These are phyloP conservation scores for Lepidium sativum DNA, from an alignment of 345 rosid species.

Conservation along the genomic window DNA sequence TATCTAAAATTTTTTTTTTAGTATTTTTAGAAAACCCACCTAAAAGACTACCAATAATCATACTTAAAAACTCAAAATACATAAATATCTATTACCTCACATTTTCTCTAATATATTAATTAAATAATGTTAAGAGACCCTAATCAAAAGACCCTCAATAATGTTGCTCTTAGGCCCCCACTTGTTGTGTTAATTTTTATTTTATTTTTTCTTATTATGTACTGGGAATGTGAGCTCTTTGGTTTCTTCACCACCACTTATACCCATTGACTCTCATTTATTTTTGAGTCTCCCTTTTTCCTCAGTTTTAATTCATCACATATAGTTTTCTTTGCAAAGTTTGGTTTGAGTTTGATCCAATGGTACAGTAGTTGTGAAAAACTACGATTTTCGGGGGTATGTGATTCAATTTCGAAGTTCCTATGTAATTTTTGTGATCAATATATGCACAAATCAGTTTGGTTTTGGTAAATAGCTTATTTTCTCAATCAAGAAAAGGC, in stretches of 20 bases:
- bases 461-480: not conserved
- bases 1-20: too few relatives aligned
- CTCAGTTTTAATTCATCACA: not conserved
- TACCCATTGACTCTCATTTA: not conserved
- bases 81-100: too few relatives aligned
- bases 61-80: too few relatives aligned
- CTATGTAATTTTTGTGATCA: conserved; percentile 4
- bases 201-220: too few relatives aligned
- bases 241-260: conserved; percentile 4
- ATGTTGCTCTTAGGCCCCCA: too few relatives aligned
- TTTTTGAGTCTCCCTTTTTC: not conserved
- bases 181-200: too few relatives aligned
- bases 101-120: too few relatives aligned
- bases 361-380: not conserved
- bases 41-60: too few relatives aligned
- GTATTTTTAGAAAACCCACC: too few relatives aligned
- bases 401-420: not conserved
- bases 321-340: not conserved
- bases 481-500: conserved; percentile 1
- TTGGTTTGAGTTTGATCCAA: not conserved
- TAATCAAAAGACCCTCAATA: too few relatives aligned
- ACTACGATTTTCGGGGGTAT: not conserved
- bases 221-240: conserved; percentile 6
- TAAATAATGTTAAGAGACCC: too few relatives aligned
- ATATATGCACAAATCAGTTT: not conserved